Conservation (phyloP, 805 yeast genomes). For the Metschnikowia santaceciliae region DNA sequence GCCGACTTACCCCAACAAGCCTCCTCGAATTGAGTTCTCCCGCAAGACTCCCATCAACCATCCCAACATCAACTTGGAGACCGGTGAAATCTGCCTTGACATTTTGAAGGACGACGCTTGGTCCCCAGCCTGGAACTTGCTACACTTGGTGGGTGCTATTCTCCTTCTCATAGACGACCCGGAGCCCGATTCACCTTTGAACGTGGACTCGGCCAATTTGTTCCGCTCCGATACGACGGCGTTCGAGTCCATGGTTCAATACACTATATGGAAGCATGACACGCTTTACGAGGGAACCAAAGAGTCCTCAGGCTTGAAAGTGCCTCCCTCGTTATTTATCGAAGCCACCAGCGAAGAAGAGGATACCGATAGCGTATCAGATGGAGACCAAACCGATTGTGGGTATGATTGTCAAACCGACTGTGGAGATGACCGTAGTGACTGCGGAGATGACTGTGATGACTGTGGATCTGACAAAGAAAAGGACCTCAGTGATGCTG, state of each 20-base stretch:
- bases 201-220: conserved; percentile 64
- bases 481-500: not conserved
- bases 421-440: too few species aligned
- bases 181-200: conserved; percentile 68
- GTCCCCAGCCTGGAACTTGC: conserved; percentile 74
- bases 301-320: conserved; percentile 10
- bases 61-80: conserved; percentile 37
- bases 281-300: conserved; percentile 21
- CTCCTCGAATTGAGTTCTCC: conserved; percentile 54
- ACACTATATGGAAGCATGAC: conserved; percentile 36
- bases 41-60: conserved; percentile 37
- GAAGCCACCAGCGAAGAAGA: not conserved
- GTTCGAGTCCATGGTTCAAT: conserved; percentile 39
- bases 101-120: conserved; percentile 54
- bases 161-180: conserved; percentile 57
- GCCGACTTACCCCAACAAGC: conserved; percentile 50
- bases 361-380: not conserved
- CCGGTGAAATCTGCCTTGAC: conserved; percentile 72
- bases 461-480: not conserved
- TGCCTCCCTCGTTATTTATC: not conserved
- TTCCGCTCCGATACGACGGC: conserved; percentile 41
- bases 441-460: too few species aligned
- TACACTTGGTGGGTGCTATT: conserved; percentile 53
- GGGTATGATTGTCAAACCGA: not conserved
- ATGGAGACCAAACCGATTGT: not conserved